Percentiles rank a stretch among this genome's conserved stretches.
phyloP scores from a whole-genome alignment of 331 rosid species.

The Prunus yedoensis region DNA sequence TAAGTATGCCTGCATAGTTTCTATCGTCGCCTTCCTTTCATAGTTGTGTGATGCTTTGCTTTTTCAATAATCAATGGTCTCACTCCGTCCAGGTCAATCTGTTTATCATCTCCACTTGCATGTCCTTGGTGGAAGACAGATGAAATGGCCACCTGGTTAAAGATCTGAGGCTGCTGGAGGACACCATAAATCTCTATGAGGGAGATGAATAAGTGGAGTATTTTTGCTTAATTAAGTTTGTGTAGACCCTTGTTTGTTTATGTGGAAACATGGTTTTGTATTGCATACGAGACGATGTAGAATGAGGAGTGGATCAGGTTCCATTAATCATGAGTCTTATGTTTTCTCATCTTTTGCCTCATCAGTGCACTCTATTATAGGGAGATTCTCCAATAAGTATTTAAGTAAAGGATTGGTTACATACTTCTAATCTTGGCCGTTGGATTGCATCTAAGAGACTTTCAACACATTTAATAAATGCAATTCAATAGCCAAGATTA shows the following conservation, averaged over 20 bases:
- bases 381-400: too few species aligned
- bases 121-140: slow-evolving; percentile 79
- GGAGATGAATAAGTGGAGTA: neutral
- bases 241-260: neutral
- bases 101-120: slow-evolving; percentile 93
- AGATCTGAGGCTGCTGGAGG: slow-evolving; percentile 16
- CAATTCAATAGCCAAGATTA: too few species aligned
- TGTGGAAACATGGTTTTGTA: neutral
- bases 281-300: too few species aligned
- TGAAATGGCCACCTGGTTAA: slow-evolving; percentile 90
- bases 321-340: too few species aligned
- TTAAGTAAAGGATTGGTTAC: too few species aligned
- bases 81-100: slow-evolving; percentile 63
- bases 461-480: too few species aligned
- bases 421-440: too few species aligned
- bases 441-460: too few species aligned
- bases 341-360: too few species aligned
- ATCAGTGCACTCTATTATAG: too few species aligned
- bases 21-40: neutral
- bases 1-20: slow-evolving; percentile 37
- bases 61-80: neutral
- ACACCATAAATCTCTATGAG: neutral
- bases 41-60: neutral
- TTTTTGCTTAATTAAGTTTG: neutral
- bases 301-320: too few species aligned